These are phyloP conservation scores for Thermothielavioides terrestris DNA, from an alignment of 495 filamentous ascomycete genomes.

Conservation along the genomic window DNA sequence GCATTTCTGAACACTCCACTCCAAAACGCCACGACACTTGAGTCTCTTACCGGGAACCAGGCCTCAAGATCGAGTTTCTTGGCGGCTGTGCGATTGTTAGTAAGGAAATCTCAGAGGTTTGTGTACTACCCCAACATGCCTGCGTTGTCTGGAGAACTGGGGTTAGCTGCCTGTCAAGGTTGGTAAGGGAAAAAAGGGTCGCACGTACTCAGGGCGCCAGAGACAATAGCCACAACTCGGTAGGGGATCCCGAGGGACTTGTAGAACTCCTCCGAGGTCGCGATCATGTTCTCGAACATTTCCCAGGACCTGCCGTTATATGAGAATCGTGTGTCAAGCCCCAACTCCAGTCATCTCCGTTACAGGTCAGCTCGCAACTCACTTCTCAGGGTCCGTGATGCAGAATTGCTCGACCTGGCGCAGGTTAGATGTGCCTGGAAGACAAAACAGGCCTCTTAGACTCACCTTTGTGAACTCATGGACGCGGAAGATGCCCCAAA, in stretches of 20 bases:
- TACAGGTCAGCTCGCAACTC: not conserved
- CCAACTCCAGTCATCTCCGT: not conserved
- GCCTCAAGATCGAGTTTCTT: constrained; percentile 97
- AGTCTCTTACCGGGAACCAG: constrained; percentile 69
- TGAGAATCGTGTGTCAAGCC: not conserved
- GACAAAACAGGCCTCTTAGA: not conserved
- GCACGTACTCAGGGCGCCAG: constrained; percentile 62
- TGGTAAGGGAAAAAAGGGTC: not conserved
- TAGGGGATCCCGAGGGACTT: constrained; percentile 81
- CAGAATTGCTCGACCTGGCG: constrained; percentile 82
- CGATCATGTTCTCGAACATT: constrained; percentile 87
- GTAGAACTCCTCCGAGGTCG: constrained; percentile 87
- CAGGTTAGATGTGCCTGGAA: not conserved
- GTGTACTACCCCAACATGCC: not conserved
- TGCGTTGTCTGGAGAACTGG: constrained; percentile 17
- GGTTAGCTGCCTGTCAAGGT: not conserved
- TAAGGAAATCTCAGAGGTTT: constrained; percentile 19
- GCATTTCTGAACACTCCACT: not conserved
- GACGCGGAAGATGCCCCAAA: constrained; percentile 96
- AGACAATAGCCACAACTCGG: constrained; percentile 86
- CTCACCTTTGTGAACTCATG: constrained; percentile 93
- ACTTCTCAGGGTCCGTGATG: constrained; percentile 82
- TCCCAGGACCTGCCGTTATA: constrained; percentile 58
- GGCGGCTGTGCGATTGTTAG: constrained; percentile 55
- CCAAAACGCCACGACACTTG: constrained; percentile 30